Percentiles rank a stretch among this genome's conserved stretches.
Conservation (phyloP, 2,329 filamentous ascomycete species). For the Exophiala lecanii-corni region DNA sequence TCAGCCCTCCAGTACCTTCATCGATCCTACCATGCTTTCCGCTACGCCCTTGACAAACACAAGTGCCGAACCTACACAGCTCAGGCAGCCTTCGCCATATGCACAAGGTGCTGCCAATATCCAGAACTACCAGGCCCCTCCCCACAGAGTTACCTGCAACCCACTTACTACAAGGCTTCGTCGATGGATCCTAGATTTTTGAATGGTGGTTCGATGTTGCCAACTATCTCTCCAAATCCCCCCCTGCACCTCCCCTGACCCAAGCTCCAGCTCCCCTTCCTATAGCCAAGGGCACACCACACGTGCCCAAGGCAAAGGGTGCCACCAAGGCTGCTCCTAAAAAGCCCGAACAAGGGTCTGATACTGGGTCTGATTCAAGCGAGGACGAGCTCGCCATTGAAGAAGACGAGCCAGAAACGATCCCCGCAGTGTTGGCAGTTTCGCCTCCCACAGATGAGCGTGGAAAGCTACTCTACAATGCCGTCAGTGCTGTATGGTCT, state of each 20-base stretch:
- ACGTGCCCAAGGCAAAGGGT: slow-evolving; percentile 23
- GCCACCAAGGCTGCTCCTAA: slow-evolving; percentile 23
- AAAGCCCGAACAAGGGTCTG: slow-evolving; percentile 31
- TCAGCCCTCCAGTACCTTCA: slow-evolving; percentile 13
- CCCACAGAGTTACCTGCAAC: slow-evolving; percentile 12
- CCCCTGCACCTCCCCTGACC: too few relatives aligned
- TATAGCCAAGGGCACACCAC: too few relatives aligned
- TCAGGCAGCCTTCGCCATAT: neutral
- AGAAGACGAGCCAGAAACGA: slow-evolving; percentile 48
- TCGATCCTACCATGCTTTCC: slow-evolving; percentile 24
- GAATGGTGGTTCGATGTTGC: slow-evolving; percentile 21
- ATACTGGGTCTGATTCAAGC: slow-evolving; percentile 42
- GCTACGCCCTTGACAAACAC: slow-evolving; percentile 13
- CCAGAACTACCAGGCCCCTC: slow-evolving; percentile 13
- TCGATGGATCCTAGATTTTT: slow-evolving; percentile 21
- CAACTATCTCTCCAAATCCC: slow-evolving; percentile 5
- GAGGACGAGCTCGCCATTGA: slow-evolving; percentile 47
- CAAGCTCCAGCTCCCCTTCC: too few relatives aligned
- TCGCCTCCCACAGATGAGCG: slow-evolving; percentile 50
- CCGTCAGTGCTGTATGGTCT: slow-evolving; percentile 58
- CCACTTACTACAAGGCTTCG: slow-evolving; percentile 14
- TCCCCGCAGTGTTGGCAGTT: slow-evolving; percentile 50
- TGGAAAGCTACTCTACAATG: slow-evolving; percentile 49
- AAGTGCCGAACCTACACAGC: slow-evolving; percentile 5
- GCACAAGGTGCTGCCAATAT: slow-evolving; percentile 9